Base-by-base conservation (phyloP, 495 filamentous ascomycete species). In the Podospora didyma region DNA sequence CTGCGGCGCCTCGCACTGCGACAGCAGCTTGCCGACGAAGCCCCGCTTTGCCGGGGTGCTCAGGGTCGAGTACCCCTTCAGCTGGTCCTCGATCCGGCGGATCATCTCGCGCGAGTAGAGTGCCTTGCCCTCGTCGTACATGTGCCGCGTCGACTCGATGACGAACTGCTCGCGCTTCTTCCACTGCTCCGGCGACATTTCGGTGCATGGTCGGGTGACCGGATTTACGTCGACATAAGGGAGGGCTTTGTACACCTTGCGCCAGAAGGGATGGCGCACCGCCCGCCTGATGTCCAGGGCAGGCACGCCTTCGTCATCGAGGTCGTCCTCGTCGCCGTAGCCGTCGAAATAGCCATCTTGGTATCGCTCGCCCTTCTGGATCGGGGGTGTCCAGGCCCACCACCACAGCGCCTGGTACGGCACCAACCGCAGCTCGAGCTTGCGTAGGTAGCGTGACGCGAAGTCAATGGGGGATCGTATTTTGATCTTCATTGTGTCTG, bases 371-470 rank as follows among this genome's bases (percentile, higher is more conserved):
- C 42, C 55, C 16, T 26, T 28, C 14, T 24, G 48, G 28, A 62
- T 62, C n/a, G 17, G 20, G 12, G 60, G 55, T 1, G 60, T 62
- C 49, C 51, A 62, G 26, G 53, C 31, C n/a, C 55, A 31, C 60
- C 60, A 62, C 60, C 60, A 62, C 21, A 58, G 53, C n/a, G 49
- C 9, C 1, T 49, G 54, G 49, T 61, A 56, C 1, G 58, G 58
- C 14, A 61, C 48, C 39, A 54, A 53, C n/a, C 48, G 54, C 42
- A 51, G 28, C 28, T 61, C 58, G 19, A 61, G 54, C 28, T 56
- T 28, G 48, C 45, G 39, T 42, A 61, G 58, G 20, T 23, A 46
- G 22, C 53, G 49, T 11, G 53, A 52, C 21, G 35, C 53, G 44
- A 42, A 37, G 2, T 53, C 48, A 1, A 61, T 16, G 5, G 58